phyloP scores from a whole-genome alignment of 164 flowering plant genomes.

The Dillenia suffruticosa region DNA sequence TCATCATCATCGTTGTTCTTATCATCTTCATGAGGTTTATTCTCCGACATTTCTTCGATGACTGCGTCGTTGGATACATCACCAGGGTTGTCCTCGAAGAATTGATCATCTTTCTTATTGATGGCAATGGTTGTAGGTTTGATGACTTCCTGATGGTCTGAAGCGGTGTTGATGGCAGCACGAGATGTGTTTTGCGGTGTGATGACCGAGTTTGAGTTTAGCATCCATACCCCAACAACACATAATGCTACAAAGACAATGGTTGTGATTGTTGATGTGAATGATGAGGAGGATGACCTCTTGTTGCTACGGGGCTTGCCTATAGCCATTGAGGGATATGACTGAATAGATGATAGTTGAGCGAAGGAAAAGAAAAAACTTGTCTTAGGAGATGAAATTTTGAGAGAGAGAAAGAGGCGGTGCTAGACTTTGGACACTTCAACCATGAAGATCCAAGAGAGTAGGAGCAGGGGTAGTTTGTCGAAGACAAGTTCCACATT shows the following conservation, averaged over 20 bases:
- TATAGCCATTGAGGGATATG: conserved; percentile 25
- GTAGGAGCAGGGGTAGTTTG: neutral
- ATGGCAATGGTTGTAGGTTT: neutral
- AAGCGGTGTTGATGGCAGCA: conserved; percentile 8
- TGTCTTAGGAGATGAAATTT: conserved; percentile 3
- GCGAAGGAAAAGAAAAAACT: conserved; percentile 3
- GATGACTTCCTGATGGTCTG: conserved; percentile 1
- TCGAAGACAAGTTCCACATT: too few relatives aligned
- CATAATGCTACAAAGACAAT: conserved; percentile 52
- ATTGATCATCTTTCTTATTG: conserved; percentile 14
- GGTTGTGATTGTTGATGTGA: conserved; percentile 51
- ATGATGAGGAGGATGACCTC: conserved; percentile 45
- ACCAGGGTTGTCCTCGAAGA: conserved; percentile 52
- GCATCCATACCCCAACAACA: conserved; percentile 65
- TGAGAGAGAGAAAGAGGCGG: conserved; percentile 5
- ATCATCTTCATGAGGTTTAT: conserved; percentile 3
- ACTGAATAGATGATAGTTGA: neutral
- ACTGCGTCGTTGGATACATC: conserved; percentile 63
- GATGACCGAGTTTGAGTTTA: conserved; percentile 44
- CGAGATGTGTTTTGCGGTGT: conserved; percentile 26
- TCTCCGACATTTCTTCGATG: neutral
- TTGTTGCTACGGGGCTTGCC: conserved; percentile 39
- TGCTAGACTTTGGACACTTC: neutral
- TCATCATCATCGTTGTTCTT: neutral
- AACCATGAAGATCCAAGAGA: conserved; percentile 23